Conservation (phyloP, 164 flowering plant genomes). For the Magnolia changhungtana region DNA sequence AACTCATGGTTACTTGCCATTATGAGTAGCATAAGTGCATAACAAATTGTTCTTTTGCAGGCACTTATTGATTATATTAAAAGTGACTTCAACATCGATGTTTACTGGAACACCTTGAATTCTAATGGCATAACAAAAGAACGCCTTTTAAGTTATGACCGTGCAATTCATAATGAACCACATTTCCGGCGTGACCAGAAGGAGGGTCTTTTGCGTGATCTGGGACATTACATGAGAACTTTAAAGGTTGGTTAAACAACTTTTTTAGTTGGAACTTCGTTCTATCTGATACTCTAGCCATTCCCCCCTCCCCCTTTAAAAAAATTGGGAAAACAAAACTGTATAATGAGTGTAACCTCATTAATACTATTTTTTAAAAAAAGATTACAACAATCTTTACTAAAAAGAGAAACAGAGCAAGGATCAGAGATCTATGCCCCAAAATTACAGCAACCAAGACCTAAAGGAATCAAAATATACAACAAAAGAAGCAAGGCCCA, state of each 20-base stretch:
- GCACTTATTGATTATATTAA: slow-evolving; percentile 85
- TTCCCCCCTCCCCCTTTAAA: too few relatives aligned
- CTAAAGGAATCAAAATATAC: too few relatives aligned
- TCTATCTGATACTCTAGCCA: not conserved
- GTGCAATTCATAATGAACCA: slow-evolving; percentile 91
- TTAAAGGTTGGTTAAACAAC: slow-evolving; percentile 59
- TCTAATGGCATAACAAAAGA: slow-evolving; percentile 94
- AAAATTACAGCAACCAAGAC: too few relatives aligned
- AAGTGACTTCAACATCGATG: slow-evolving; percentile 72
- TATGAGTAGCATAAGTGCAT: not conserved
- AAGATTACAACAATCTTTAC: too few relatives aligned
- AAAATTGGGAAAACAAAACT: too few relatives aligned
- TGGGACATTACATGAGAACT: slow-evolving; percentile 90
- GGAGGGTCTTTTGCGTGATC: slow-evolving; percentile 89
- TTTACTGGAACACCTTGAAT: slow-evolving; percentile 87
- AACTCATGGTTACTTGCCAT: not conserved
- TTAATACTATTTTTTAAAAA: too few relatives aligned
- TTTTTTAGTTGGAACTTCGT: not conserved
- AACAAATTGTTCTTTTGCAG: slow-evolving; percentile 35
- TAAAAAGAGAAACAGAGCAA: too few relatives aligned
- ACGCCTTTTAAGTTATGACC: slow-evolving; percentile 96
- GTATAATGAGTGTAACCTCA: too few relatives aligned
- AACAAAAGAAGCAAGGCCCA: too few relatives aligned
- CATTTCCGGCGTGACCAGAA: slow-evolving; percentile 72
- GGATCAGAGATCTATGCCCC: too few relatives aligned